Evolutionary conservation across 2,329 filamentous ascomycete genomes (phyloP).

Genomic region (Herpotrichia juniperi): DNA sequence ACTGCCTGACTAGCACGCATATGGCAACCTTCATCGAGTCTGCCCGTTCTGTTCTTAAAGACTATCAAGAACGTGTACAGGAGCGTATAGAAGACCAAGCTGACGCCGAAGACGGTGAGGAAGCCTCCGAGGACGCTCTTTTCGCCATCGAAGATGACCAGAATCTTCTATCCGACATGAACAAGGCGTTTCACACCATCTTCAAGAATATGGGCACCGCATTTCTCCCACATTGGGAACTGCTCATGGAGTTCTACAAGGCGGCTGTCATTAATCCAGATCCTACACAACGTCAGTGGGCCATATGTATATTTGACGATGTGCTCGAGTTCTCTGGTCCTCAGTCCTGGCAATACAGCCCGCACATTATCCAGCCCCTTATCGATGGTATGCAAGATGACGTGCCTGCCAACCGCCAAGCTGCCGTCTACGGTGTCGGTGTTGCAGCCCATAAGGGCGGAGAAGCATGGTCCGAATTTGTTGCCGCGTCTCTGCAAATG

Average conservation of each 20-base stretch:
- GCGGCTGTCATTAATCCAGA: slow-evolving; percentile 81
- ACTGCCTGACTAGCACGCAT: slow-evolving; percentile 76
- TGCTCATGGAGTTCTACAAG: slow-evolving; percentile 83
- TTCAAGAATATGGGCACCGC: slow-evolving; percentile 92
- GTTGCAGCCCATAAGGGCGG: slow-evolving; percentile 94
- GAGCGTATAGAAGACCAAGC: slow-evolving; percentile 83
- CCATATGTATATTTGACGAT: slow-evolving; percentile 98
- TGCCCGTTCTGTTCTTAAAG: slow-evolving; percentile 83
- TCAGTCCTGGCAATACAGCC: slow-evolving; percentile 84
- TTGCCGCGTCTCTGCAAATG: slow-evolving; percentile 76
- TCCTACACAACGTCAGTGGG: slow-evolving; percentile 95
- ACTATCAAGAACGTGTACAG: slow-evolving; percentile 88
- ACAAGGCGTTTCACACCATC: slow-evolving; percentile 98
- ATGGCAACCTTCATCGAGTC: slow-evolving; percentile 89
- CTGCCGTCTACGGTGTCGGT: slow-evolving; percentile 93
- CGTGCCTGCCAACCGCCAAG: slow-evolving; percentile 91
- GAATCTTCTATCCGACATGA: slow-evolving; percentile 96
- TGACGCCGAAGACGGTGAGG: slow-evolving; percentile 86
- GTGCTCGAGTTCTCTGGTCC: slow-evolving; percentile 95
- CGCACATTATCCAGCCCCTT: slow-evolving; percentile 85
- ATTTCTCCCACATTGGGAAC: slow-evolving; percentile 89
- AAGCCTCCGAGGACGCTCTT: slow-evolving; percentile 83
- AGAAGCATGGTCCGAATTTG: slow-evolving; percentile 83
- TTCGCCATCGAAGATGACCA: slow-evolving; percentile 97
- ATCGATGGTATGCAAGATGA: slow-evolving; percentile 84